Base-by-base conservation (phyloP, 352 stramenopile species). In the Globisporangium viniferum region DNA sequence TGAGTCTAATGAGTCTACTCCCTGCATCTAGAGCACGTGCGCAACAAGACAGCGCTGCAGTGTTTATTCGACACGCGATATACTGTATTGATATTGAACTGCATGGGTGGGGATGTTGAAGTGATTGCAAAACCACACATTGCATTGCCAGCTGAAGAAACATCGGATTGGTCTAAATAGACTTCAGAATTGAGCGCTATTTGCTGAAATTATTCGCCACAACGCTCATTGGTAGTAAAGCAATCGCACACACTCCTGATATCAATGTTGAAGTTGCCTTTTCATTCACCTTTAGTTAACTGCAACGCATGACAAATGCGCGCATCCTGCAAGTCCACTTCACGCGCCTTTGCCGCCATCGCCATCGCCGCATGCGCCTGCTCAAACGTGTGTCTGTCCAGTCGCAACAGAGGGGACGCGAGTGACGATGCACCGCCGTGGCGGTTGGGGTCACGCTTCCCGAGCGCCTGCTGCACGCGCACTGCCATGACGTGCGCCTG, bases 401-500 rank as follows among this genome's bases (percentile, higher is more conserved):
- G 67, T 0, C 82, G 77, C 29, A 71, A 44, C 8, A 91, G 72
- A 0, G 76, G 67, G 2, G 79, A 74, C 55, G 49, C 66, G 39
- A 75, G 71, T 5, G 58, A n/a, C 3, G 70, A 18, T n/a, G 15
- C 41, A 4, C 36, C 36, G 18, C 51, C 24, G 49, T 31, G n/a
- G 24, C 44, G 22, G 1, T 68, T 24, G 18, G 58, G 27, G 20
- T 60, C 48, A 8, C 79, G 78, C 20, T 73, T 79, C n/a, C 81
- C 80, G 9, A 89, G 62, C 1, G 75, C 75, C 36, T 77, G 71
- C 55, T 78, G 70, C 5, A 84, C 71, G 8, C 81, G 76, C 5
- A 75, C 79, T 3, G 77, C 73, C 44, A 89, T 70, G 14, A 92
- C 59, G 15, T 74, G 74, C 36, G 69, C 67, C 61, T 85, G 74